Evolutionary conservation across 2,329 filamentous ascomycete species (phyloP).

Genomic region (Teratosphaeria nubilosa): DNA sequence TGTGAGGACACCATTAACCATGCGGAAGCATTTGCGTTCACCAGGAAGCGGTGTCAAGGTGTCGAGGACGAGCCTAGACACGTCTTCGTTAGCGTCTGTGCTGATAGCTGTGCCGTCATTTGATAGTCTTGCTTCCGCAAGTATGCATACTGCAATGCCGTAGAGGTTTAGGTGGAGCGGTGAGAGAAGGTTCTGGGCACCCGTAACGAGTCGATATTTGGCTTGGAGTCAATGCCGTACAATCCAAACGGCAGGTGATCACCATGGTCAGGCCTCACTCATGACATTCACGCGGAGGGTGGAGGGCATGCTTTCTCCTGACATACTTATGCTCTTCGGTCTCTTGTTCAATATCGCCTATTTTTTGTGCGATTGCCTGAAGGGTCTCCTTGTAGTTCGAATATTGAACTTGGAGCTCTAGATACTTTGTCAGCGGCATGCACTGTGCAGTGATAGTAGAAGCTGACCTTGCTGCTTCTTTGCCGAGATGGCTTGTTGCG

Average conservation of each 20-base stretch:
- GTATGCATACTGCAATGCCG: no score
- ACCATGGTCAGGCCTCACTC: slow-evolving; percentile 7
- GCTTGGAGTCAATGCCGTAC: slow-evolving; percentile 13
- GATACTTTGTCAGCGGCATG: neutral
- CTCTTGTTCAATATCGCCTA: slow-evolving; percentile 95
- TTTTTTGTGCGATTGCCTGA: slow-evolving; percentile 89
- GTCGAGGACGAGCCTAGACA: slow-evolving; percentile 74
- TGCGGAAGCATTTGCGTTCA: slow-evolving; percentile 93
- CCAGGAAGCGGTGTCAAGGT: slow-evolving; percentile 72
- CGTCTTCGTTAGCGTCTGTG: neutral
- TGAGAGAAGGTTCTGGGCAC: slow-evolving; percentile 26
- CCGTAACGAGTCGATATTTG: slow-evolving; percentile 1
- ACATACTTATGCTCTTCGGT: slow-evolving; percentile 92
- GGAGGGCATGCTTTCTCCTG: slow-evolving; percentile 3
- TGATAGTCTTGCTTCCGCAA: neutral
- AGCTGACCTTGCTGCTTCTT: slow-evolving; percentile 61
- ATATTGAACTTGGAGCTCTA: slow-evolving; percentile 74
- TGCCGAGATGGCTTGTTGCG: slow-evolving; percentile 41
- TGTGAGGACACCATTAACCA: slow-evolving; percentile 94
- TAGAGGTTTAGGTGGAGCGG: slow-evolving; percentile 9
- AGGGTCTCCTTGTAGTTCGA: slow-evolving; percentile 66
- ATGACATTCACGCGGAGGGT: neutral
- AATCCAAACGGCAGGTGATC: slow-evolving; percentile 18
- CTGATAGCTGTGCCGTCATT: no score
- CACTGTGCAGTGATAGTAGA: neutral